Evolutionary conservation across 768 basidiomycete genomes (phyloP).

Genomic region (Mycena chlorophos): DNA sequence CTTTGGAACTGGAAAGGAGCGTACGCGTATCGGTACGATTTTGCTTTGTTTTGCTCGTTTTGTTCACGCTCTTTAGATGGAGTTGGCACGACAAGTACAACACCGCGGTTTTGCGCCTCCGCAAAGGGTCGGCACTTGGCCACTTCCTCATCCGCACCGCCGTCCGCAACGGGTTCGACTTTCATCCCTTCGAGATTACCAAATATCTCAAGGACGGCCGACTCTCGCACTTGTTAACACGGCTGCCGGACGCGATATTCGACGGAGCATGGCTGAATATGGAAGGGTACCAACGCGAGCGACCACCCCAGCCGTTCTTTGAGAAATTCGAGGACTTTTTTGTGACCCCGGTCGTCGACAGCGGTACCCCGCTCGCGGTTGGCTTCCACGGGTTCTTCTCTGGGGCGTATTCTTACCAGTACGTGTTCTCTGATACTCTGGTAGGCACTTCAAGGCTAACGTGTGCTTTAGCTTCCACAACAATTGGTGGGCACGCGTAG

Average conservation of each 20-base stretch:
- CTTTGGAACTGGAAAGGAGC: constrained; percentile 96
- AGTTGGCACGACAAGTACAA: constrained; percentile 71
- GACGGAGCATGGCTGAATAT: constrained; percentile 97
- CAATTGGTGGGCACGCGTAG: constrained; percentile 92
- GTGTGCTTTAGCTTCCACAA: not conserved
- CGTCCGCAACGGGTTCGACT: constrained; percentile 89
- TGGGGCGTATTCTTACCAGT: constrained; percentile 96
- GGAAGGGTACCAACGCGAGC: constrained; percentile 85
- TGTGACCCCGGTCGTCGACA: constrained; percentile 68
- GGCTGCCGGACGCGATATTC: constrained; percentile 95
- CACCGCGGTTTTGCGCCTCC: constrained; percentile 92
- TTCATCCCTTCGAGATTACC: constrained; percentile 95
- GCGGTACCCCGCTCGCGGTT: constrained; percentile 80
- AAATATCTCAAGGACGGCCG: constrained; percentile 88
- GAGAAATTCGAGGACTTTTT: constrained; percentile 86
- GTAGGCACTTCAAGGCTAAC: constrained; percentile 39
- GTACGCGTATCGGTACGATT: constrained; percentile 97
- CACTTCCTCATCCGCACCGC: constrained; percentile 94
- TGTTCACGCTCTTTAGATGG: not conserved
- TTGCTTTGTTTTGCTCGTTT: constrained; percentile 54
- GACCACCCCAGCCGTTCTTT: constrained; percentile 96
- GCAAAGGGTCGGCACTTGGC: constrained; percentile 88
- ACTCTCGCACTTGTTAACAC: constrained; percentile 76
- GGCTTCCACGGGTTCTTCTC: constrained; percentile 96
- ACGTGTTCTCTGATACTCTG: constrained; percentile 95